Evolutionary conservation across 2,329 filamentous ascomycete genomes (phyloP).

Genomic region (Aspergillus luchuensis): DNA sequence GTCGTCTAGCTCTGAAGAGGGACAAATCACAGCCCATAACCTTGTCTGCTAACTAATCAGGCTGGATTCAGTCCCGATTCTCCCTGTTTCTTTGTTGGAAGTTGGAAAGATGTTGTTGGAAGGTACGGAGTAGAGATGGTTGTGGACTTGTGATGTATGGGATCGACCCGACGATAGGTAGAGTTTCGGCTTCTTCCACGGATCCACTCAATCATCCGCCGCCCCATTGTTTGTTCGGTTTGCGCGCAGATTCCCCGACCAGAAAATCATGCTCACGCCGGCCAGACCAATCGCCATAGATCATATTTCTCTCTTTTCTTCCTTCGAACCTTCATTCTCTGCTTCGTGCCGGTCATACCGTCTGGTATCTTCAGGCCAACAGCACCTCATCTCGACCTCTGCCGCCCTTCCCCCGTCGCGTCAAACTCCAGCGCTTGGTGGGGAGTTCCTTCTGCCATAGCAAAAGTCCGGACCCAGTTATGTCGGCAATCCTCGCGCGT

Average conservation of each 20-base stretch:
- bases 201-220: not conserved
- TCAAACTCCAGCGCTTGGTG: not conserved
- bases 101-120: not conserved
- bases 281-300: not conserved
- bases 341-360: conserved; percentile 1
- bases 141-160: no score
- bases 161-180: no score
- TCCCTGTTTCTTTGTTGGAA: not conserved
- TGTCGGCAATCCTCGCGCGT: conserved; percentile 8
- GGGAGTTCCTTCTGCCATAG: not conserved
- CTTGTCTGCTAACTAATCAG: not conserved
- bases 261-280: conserved; percentile 20
- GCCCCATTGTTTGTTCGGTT: conserved; percentile 20
- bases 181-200: not conserved
- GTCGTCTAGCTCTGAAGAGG: not conserved
- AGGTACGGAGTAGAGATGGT: no score
- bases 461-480: conserved; percentile 1
- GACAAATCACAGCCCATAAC: not conserved
- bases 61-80: not conserved
- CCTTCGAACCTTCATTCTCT: not conserved
- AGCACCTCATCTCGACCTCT: not conserved
- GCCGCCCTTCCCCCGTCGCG: not conserved
- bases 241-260: conserved; percentile 15
- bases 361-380: not conserved
- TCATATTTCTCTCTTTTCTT: not conserved